Percentiles rank a stretch among this genome's conserved stretches.
Conservation (phyloP, 1,284 basidiomycete genomes). For the Kwoniella shivajii region DNA sequence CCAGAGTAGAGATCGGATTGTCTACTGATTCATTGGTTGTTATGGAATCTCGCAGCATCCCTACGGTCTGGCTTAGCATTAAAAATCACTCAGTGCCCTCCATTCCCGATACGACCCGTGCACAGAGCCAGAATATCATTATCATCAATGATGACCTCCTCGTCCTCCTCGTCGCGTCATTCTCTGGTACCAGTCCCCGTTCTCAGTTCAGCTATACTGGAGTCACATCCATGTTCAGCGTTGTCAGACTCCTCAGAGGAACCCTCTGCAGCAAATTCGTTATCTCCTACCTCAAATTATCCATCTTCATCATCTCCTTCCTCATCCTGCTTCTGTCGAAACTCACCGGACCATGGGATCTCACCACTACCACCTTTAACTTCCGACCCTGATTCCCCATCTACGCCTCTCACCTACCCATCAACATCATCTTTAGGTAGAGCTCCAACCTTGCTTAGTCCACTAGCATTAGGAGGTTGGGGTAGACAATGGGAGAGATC, state of each 20-base stretch:
- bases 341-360: neutral
- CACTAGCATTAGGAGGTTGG: slow-evolving; percentile 14
- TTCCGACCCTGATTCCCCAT: neutral
- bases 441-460: slow-evolving; percentile 9
- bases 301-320: neutral
- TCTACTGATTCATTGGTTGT: neutral
- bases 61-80: neutral
- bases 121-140: too few relatives aligned
- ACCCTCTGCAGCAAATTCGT: too few relatives aligned
- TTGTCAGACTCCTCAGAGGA: too few relatives aligned
- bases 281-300: neutral
- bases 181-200: neutral
- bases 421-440: neutral
- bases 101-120: neutral
- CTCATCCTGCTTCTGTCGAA: neutral
- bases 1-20: neutral
- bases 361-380: neutral
- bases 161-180: neutral
- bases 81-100: neutral
- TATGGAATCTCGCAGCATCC: slow-evolving; percentile 1
- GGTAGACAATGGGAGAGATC: slow-evolving; percentile 12
- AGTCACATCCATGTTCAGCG: too few relatives aligned
- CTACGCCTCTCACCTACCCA: neutral
- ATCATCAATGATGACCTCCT: too few relatives aligned
- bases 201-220: too few relatives aligned